Evolutionary conservation across 352 stramenopile species (phyloP).

Genomic region (Phytophthora colocasiae): DNA sequence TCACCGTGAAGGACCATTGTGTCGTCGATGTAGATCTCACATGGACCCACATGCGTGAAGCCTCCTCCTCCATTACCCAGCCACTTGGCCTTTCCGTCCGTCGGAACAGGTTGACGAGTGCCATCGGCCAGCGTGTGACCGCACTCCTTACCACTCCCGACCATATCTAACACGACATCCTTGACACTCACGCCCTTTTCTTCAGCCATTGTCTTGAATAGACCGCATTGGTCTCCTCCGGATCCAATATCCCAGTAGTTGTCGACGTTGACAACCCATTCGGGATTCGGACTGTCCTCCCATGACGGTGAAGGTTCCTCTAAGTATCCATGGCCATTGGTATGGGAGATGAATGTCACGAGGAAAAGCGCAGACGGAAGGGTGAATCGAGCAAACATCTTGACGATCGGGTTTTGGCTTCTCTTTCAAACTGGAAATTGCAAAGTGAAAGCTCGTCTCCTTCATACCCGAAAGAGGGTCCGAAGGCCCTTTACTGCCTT

Average conservation of each 20-base stretch:
- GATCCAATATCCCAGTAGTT: constrained; percentile 38
- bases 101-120: constrained; percentile 31
- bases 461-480: not conserved
- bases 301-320: constrained; percentile 26
- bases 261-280: constrained; percentile 8
- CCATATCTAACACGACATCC: constrained; percentile 39
- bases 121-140: constrained; percentile 33
- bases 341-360: not conserved
- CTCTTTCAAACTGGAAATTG: constrained; percentile 3
- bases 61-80: constrained; percentile 35
- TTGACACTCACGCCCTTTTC: constrained; percentile 31
- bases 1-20: constrained; percentile 41
- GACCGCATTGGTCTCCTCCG: constrained; percentile 25
- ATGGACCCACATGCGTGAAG: constrained; percentile 43
- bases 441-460: constrained; percentile 3
- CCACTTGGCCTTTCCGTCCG: constrained; percentile 33
- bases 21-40: constrained; percentile 54
- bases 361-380: constrained; percentile 11
- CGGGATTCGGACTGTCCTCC: constrained; percentile 9
- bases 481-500: not conserved
- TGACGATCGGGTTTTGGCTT: not conserved
- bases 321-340: constrained; percentile 26
- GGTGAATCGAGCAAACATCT: constrained; percentile 10
- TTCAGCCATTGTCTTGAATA: constrained; percentile 29
- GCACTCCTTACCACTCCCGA: constrained; percentile 21